Base-by-base conservation (phyloP, 768 basidiomycete genomes). In the Favolaschia claudopus region DNA sequence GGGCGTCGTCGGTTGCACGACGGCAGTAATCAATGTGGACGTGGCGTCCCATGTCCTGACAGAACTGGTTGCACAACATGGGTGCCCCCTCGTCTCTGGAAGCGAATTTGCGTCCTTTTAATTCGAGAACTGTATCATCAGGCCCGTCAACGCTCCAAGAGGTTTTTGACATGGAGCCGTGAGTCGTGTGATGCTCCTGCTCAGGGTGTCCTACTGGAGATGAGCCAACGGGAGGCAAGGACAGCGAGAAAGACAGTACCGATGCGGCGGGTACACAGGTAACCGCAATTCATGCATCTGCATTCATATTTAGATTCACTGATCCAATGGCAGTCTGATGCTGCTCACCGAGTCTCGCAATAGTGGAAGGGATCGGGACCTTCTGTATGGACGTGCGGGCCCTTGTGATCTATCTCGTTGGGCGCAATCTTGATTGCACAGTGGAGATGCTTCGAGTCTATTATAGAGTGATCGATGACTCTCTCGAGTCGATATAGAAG, bases 41-140 rank as follows among this genome's bases (percentile, higher is more conserved):
- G 46, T 88, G 86, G 20, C 87, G 72, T 0, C 85, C 86, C 69
- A 87, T 74, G 13, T 80, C 71, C 1, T 77, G 74, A 60, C 85
- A 88, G 25, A 85, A 64, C 19, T 86, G 73, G 40, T 77, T 86
- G 64, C 87, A 87, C 75, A 88, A 77, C 82, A 87, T 85, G 0
- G 86, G 86, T 0, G 84, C 85, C 9, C 86, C 85, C 33, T 83
- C 81, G 45, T 85, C 84, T 17, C 77, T 76, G 0, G 79, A 62
- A n/a, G 77, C 82, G 64, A 85, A 88, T 58, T 76, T 82, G 45
- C 79, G 79, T 2, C 86, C 86, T 57, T 81, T 78, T 2, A 87
- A 70, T 60, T 89, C 87, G 1, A 86, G 58, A 3, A 72, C 67
- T 3, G 74, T 76, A 15, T 77, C 83, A 7, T 85, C 81, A 2